Evolutionary conservation across 1,284 basidiomycete species (phyloP).

Genomic region (Trichosporon ovoides): DNA sequence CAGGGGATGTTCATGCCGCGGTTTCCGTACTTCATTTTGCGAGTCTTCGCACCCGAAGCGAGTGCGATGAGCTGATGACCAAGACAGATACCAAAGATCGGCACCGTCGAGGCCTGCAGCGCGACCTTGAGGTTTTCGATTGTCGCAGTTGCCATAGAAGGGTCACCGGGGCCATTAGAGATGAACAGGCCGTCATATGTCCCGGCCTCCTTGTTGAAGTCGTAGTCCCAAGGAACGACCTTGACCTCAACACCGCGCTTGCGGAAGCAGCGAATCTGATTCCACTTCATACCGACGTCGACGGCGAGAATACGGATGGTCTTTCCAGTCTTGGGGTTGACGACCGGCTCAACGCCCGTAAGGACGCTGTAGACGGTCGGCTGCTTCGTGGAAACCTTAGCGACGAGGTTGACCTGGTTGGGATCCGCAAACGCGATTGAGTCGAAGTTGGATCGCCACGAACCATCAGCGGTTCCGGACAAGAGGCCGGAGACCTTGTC

Average conservation of each 20-base stretch:
- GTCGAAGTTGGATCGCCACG: constrained; percentile 77
- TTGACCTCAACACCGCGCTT: constrained; percentile 91
- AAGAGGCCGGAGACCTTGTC: constrained; percentile 46
- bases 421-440: constrained; percentile 82
- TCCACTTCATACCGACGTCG: constrained; percentile 99
- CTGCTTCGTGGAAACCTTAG: constrained; percentile 68
- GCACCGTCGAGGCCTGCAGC: constrained; percentile 67
- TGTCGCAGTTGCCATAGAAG: constrained; percentile 73
- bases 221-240: constrained; percentile 95
- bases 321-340: constrained; percentile 73
- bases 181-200: constrained; percentile 93
- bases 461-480: constrained; percentile 31
- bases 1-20: constrained; percentile 99
- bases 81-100: constrained; percentile 98
- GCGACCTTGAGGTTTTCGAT: constrained; percentile 67
- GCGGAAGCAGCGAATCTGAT: constrained; percentile 96
- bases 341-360: constrained; percentile 53
- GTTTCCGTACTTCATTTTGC: constrained; percentile 99
- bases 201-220: constrained; percentile 72
- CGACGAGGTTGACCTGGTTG: constrained; percentile 86
- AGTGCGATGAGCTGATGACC: constrained; percentile 96
- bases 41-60: constrained; percentile 87
- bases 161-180: constrained; percentile 98
- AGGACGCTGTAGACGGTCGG: constrained; percentile 64
- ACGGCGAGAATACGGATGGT: constrained; percentile 80